Base-by-base conservation (phyloP, 768 basidiomycete genomes). In the Lactifluus piperatus region DNA sequence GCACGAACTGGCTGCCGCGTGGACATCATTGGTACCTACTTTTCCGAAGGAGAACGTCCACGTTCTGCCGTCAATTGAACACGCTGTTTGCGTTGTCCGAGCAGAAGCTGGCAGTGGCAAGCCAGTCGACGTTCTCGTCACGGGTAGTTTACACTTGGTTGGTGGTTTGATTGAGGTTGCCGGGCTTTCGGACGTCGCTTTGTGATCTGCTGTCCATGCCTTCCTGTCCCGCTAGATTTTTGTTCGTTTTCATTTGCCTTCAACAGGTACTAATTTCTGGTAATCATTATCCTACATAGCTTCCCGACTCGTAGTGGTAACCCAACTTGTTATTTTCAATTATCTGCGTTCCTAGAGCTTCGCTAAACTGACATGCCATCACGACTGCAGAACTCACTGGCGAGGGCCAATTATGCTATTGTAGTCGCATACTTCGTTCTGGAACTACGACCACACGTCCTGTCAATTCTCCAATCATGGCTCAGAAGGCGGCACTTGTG, bases 141-240 rank as follows among this genome's bases (percentile, higher is more conserved):
- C 92, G 3, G 97, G 97, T 4, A 97, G 93, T 71, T 70, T 99
- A 62, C 94, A 94, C 73, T 79, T 99, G 16, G 85, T 98, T 7
- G 97, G 97, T 20, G 97, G 97, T 2, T 76, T 94, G 13, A 87
- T 98, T 54, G 95, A 97, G 68, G 93, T 91, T 14, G 89, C 93
- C 18, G 86, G 84, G 22, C 70, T 98, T 41, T 81, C 86, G n/a
- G 79, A 84, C 32, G 74, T 79, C 56, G 85, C 85, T 34, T 72
- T 91, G 54, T 85, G 73, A 69, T 13, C 29, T 36, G 43, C n/a
- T 20, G 37, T 43, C 6, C 24, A 20, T 48, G 11, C 22, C 14
- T 39, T 13, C 0, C 5, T 6, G n/a, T 24, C 24, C 2, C 32
- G 1, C 43, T 47, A 46, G 30, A 47, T 4, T 34, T 32, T 14